Evolutionary conservation across 352 stramenopile genomes (phyloP), one percentile per base, ranked within the genome.

Genomic region (Phytophthora colocasiae): DNA sequence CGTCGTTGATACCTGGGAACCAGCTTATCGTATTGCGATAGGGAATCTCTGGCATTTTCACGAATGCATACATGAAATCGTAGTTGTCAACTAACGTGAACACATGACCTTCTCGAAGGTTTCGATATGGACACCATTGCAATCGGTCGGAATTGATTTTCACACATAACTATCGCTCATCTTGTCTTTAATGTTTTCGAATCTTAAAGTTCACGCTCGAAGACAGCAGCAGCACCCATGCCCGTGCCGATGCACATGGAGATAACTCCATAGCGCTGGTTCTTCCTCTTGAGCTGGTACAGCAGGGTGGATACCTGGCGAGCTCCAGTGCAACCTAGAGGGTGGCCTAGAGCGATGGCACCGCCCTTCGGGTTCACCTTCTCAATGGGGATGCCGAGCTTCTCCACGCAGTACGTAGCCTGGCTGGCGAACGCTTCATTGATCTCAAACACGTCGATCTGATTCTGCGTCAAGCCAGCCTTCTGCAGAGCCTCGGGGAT

Each of bases 191-290:
- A 15, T 24, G 47, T 36, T 58, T 60, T 36, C 7, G 46, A 26
- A 34, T 39, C 45, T 39, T 73, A 84, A 27, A 52, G 55, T 50
- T 90, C 80, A 45, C 91, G 89, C 77, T 98, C 94, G 49, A 98
- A 87, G 47, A 98, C 84, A 41, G 92, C 92, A 54, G 96, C 96
- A 24, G 92, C 94, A 34, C 94, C 96, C 92, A 98, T 98, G 53
- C 96, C 96, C 51, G 91, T 97, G 63, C 96, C 96, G 74, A 98
- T 97, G 78, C 96, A 99, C 92, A 99, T 98, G 55, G 86, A 97
- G 47, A 98, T 91, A 51, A 98, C 86, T 51, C 93, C 94, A 60
- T 94, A 96, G 45, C 78, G 75, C 59, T 88, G 76, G 29, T 93
- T 87, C 51, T 77, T 90, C 45, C 92, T 81, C 74, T 97, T 95